Base-by-base conservation (phyloP, 768 basidiomycete genomes). In the Boletus pseudo-olivaceus region DNA sequence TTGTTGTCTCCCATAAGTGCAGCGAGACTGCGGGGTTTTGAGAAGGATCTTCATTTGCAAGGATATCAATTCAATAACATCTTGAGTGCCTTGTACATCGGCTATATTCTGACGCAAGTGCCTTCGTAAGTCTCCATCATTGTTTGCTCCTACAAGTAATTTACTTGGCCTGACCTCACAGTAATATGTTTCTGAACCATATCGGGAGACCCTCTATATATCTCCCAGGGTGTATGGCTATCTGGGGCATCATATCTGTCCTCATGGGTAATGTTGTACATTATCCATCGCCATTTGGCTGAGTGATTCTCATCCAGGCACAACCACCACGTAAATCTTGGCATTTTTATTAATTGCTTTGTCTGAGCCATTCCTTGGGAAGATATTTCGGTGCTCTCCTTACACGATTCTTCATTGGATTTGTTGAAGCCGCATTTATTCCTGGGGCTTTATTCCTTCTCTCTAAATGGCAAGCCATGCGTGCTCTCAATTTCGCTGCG, bases 81-180 rank as follows among this genome's bases (percentile, higher is more conserved):
- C 15, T 68, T 90, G 39, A 84, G 84, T 39, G 80, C 86, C 48
- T 75, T 87, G 45, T 87, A 86, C 58, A 75, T 85, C 32, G 87
- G 86, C 15, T 90, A 90, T 63, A 86, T 86, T 53, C 68, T 88
- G 37, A 88, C 89, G 87, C 88, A 90, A 66, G 78, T 90, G 50
- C 88, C 88, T 33, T 87, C 84, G 83, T 85, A 60, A 63, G 84
- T 71, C 4, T 11, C 5, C 63, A 29, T 20, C 38, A 32, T 45
- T 9, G 23, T 46, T 26, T 42, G 17, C 38, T 26, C 32, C 50
- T 23, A 12, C 37, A 27, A 26, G 19, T 30, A 1, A n/a, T 46
- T 23, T 37, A 44, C 7, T 43, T 47, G 17, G 29, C 20, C 19
- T 30, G 8, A n/a, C 17, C 45, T 17, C 42, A 23, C 59, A 90